These are phyloP conservation scores for Calonectria henricotiae DNA, from an alignment of 2,329 filamentous ascomycete species.

Conservation along the genomic window DNA sequence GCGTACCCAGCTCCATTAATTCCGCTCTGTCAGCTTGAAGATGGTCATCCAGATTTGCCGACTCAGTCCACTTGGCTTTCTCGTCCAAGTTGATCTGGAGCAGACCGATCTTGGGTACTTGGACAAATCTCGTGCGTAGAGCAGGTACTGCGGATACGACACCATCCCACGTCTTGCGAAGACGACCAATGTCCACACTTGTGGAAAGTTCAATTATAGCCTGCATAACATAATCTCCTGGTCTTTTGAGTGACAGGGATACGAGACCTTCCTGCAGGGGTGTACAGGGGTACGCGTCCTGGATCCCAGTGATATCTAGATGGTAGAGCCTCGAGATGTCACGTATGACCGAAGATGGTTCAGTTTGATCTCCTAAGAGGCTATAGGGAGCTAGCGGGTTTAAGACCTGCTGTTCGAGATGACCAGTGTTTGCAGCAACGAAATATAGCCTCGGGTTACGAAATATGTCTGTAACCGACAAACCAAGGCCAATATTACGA, in stretches of 20 bases:
- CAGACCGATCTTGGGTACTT: neutral
- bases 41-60: neutral
- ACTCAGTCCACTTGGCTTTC: slow-evolving; percentile 19
- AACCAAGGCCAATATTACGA: slow-evolving; percentile 27
- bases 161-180: slow-evolving; percentile 39
- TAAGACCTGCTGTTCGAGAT: too few relatives aligned
- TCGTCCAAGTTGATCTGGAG: too few relatives aligned
- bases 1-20: slow-evolving; percentile 32
- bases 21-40: slow-evolving; percentile 8
- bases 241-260: slow-evolving; percentile 48
- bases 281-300: slow-evolving; percentile 58
- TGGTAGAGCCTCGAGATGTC: neutral
- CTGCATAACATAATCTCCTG: slow-evolving; percentile 42
- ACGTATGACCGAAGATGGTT: too few relatives aligned
- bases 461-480: slow-evolving; percentile 40
- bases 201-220: slow-evolving; percentile 34
- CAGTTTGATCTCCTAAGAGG: too few relatives aligned
- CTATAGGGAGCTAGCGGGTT: neutral
- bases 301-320: too few relatives aligned
- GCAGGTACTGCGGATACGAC: slow-evolving; percentile 47
- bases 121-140: slow-evolving; percentile 58
- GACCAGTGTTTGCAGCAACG: neutral
- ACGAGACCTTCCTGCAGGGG: slow-evolving; percentile 58
- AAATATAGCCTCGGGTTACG: neutral
- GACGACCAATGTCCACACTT: slow-evolving; percentile 18